phyloP scores from a whole-genome alignment of 2,329 filamentous ascomycete species.

The Waltergamsia citrina region DNA sequence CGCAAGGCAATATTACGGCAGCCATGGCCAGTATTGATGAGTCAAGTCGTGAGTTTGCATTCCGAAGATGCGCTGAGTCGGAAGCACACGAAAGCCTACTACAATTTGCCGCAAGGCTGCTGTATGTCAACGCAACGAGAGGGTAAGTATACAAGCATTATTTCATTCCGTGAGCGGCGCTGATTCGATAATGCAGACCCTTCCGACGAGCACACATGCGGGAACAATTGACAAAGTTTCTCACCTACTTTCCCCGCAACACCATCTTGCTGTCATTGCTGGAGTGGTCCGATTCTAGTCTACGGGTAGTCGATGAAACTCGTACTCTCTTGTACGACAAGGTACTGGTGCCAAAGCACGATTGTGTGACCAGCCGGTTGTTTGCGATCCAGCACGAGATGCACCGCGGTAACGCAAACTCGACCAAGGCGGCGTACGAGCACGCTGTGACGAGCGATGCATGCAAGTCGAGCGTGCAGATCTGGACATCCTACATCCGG shows the following conservation, averaged over 20 bases:
- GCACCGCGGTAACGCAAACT: constrained; percentile 35
- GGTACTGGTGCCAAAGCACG: constrained; percentile 28
- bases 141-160: constrained; percentile 28
- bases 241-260: constrained; percentile 63
- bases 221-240: constrained; percentile 47
- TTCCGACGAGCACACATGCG: constrained; percentile 62
- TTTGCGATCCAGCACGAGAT: constrained; percentile 45
- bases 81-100: constrained; percentile 53
- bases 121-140: constrained; percentile 55
- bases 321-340: constrained; percentile 52
- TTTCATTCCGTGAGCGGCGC: constrained; percentile 1
- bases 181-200: constrained; percentile 32
- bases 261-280: constrained; percentile 65
- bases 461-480: constrained; percentile 25
- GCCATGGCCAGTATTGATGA: constrained; percentile 30
- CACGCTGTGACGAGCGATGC: constrained; percentile 32
- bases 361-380: constrained; percentile 31
- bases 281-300: constrained; percentile 62
- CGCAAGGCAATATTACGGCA: constrained; percentile 47
- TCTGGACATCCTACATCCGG: constrained; percentile 42
- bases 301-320: constrained; percentile 68
- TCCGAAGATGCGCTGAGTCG: constrained; percentile 20
- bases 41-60: constrained; percentile 31
- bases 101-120: constrained; percentile 56
- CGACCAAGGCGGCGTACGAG: constrained; percentile 41